A percentile compares a stretch with the other conserved stretches of the same genome.
Conservation (phyloP, 2,329 filamentous ascomycete genomes). For the Trichoderma sp. region DNA sequence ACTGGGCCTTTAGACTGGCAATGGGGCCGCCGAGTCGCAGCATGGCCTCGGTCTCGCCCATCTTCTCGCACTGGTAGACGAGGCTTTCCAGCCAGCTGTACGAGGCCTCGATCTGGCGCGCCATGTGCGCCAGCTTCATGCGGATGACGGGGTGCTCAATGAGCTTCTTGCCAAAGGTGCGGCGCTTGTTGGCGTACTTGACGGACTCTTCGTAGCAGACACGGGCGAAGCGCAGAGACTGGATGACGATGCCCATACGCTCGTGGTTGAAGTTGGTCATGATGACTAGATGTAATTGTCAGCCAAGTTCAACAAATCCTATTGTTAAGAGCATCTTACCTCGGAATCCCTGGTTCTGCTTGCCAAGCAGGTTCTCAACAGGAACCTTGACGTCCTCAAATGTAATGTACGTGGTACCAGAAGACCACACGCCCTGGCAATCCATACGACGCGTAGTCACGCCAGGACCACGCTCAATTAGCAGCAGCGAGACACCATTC, state of each 20-base stretch:
- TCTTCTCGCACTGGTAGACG: slow-evolving; percentile 87
- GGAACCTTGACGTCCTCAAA: slow-evolving; percentile 99
- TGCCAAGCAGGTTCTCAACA: slow-evolving; percentile 97
- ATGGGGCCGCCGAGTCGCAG: slow-evolving; percentile 92
- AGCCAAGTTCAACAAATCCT: background rate
- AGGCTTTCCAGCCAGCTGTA: slow-evolving; percentile 96
- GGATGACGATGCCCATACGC: slow-evolving; percentile 97
- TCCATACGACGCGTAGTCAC: slow-evolving; percentile 95
- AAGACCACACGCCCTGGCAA: slow-evolving; percentile 95
- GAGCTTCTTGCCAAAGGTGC: slow-evolving; percentile 93
- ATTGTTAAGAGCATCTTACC: slow-evolving; percentile 40
- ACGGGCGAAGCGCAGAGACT: slow-evolving; percentile 89
- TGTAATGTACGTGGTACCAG: slow-evolving; percentile 93
- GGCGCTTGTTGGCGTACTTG: slow-evolving; percentile 96
- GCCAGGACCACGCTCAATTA: slow-evolving; percentile 87
- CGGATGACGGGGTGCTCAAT: slow-evolving; percentile 97
- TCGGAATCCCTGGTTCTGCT: slow-evolving; percentile 97
- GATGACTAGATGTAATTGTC: slow-evolving; percentile 60
- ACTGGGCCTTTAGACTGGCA: slow-evolving; percentile 88
- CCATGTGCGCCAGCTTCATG: slow-evolving; percentile 97
- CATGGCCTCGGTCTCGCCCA: slow-evolving; percentile 95
- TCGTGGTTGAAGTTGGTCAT: slow-evolving; percentile 99
- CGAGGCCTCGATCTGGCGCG: slow-evolving; percentile 93
- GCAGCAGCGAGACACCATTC: slow-evolving; percentile 85
- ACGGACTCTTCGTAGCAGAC: slow-evolving; percentile 96